Percentiles rank a stretch among this genome's conserved stretches.
Evolutionary conservation across 2,329 filamentous ascomycete species (phyloP).

Genomic region (Pseudocercospora cruenta): DNA sequence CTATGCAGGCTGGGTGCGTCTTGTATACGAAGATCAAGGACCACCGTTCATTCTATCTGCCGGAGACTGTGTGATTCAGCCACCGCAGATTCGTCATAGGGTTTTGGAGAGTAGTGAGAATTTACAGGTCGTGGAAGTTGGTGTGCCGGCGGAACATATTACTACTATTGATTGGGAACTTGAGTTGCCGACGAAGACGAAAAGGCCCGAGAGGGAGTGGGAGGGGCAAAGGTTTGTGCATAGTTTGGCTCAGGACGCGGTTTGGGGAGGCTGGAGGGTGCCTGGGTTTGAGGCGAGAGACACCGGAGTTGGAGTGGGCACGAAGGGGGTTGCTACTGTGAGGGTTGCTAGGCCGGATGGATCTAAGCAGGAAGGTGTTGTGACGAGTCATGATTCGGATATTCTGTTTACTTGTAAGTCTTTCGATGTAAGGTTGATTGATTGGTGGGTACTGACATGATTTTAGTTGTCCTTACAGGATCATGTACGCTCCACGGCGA

Average conservation of each 20-base stretch:
- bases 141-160: slow-evolving; percentile 23
- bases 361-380: neutral
- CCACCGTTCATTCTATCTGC: slow-evolving; percentile 19
- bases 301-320: slow-evolving; percentile 17
- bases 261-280: slow-evolving; percentile 17
- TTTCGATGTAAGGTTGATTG: neutral
- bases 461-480: slow-evolving; percentile 18
- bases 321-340: slow-evolving; percentile 20
- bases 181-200: slow-evolving; percentile 13
- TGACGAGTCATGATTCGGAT: slow-evolving; percentile 17
- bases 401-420: slow-evolving; percentile 23
- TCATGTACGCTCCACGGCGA: slow-evolving; percentile 15
- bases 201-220: slow-evolving; percentile 18
- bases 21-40: slow-evolving; percentile 24
- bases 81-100: slow-evolving; percentile 22
- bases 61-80: slow-evolving; percentile 24
- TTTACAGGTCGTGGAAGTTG: slow-evolving; percentile 21
- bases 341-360: slow-evolving; percentile 7
- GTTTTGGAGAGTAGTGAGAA: slow-evolving; percentile 17
- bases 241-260: slow-evolving; percentile 12
- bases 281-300: slow-evolving; percentile 18
- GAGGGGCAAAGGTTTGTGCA: slow-evolving; percentile 22
- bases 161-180: slow-evolving; percentile 19
- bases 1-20: slow-evolving; percentile 20
- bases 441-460: neutral